A percentile compares a stretch with the other conserved stretches of the same genome.
phyloP scores from a whole-genome alignment of 2,329 filamentous ascomycete genomes.

The Hypoxylon sp. region DNA sequence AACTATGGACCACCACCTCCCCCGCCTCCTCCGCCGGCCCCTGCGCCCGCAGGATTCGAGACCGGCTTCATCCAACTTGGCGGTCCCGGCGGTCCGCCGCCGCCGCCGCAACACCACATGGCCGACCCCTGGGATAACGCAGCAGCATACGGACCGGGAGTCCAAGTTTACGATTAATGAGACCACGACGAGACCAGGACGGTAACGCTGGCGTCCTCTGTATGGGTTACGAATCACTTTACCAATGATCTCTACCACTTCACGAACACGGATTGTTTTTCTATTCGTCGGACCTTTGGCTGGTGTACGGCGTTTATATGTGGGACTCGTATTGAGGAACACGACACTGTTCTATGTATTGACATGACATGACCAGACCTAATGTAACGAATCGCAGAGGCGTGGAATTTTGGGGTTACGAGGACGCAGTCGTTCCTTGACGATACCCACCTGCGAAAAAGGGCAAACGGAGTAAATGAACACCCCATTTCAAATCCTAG shows the following conservation, averaged over 20 bases:
- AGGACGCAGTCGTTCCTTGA: slow-evolving; percentile 15
- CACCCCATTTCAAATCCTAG: slow-evolving; percentile 9
- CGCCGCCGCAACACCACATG: slow-evolving; percentile 29
- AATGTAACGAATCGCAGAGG: slow-evolving; percentile 24
- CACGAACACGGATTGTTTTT: slow-evolving; percentile 11
- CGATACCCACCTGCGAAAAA: slow-evolving; percentile 23
- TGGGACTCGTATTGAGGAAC: slow-evolving; percentile 24
- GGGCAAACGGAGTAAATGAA: slow-evolving; percentile 27
- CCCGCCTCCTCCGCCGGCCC: slow-evolving; percentile 32
- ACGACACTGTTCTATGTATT: not conserved
- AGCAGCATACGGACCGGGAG: slow-evolving; percentile 20
- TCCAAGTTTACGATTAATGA: slow-evolving; percentile 33
- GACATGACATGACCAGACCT: not conserved
- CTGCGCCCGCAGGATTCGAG: slow-evolving; percentile 44
- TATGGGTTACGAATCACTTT: slow-evolving; percentile 20
- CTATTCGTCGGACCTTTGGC: slow-evolving; percentile 9
- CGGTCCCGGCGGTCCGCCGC: slow-evolving; percentile 32
- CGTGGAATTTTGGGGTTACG: slow-evolving; percentile 2
- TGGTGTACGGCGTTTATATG: slow-evolving; percentile 22
- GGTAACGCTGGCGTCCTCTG: not conserved
- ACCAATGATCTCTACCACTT: slow-evolving; percentile 8
- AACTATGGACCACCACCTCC: slow-evolving; percentile 35
- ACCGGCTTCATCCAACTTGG: slow-evolving; percentile 48
- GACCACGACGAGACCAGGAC: slow-evolving; percentile 4
- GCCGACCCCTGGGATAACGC: slow-evolving; percentile 34